Evolutionary conservation across 2,329 filamentous ascomycete genomes (phyloP).

Genomic region (Epichloe gansuensis): DNA sequence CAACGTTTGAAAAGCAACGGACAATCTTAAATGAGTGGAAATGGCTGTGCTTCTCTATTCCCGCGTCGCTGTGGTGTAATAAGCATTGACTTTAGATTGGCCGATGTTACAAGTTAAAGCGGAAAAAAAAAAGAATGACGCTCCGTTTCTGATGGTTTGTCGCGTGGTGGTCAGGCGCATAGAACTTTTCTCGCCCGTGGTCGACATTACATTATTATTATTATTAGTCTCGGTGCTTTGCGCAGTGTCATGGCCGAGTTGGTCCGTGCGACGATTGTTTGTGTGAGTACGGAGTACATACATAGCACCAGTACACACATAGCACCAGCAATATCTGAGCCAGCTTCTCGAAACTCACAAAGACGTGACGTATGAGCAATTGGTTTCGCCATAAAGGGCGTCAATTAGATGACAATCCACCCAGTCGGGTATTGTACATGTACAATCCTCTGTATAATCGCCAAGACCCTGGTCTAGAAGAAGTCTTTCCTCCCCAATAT

Average conservation of each 20-base stretch:
- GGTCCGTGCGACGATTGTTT: neutral
- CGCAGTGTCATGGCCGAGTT: neutral
- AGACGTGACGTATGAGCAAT: too few species aligned
- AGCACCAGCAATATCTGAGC: too few species aligned
- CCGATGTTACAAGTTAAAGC: neutral
- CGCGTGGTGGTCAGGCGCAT: conserved; percentile 1
- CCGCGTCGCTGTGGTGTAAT: neutral
- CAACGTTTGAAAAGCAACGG: neutral
- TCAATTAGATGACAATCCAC: too few species aligned
- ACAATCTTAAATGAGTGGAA: neutral
- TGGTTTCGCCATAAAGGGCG: too few species aligned
- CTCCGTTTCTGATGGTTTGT: neutral
- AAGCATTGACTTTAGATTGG: neutral
- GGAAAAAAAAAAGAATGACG: neutral
- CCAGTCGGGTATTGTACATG: too few species aligned
- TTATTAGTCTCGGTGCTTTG: too few species aligned
- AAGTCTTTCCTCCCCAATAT: neutral
- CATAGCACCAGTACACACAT: too few species aligned
- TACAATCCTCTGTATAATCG: too few species aligned
- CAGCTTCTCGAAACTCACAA: too few species aligned
- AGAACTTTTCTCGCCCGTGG: neutral
- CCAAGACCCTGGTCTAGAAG: neutral
- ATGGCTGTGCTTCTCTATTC: conserved; percentile 1
- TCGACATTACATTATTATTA: neutral
- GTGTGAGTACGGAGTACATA: too few species aligned